Evolutionary conservation across 2,329 filamentous ascomycete species (phyloP).

Genomic region (Aspergillus pseudoviridinutans): DNA sequence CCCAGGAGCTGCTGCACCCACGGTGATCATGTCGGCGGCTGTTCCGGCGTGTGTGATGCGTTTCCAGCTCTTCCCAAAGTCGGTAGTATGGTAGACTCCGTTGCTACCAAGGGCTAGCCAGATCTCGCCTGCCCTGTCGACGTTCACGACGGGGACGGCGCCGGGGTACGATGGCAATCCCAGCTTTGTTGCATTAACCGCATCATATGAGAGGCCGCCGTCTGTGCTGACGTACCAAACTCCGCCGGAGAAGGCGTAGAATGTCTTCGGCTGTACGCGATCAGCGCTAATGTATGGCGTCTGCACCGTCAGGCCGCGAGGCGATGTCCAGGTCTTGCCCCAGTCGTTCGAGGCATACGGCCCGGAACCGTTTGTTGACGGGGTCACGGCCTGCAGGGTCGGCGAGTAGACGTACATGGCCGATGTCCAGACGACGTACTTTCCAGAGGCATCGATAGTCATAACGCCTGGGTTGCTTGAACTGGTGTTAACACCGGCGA

Average conservation of each 20-base stretch:
- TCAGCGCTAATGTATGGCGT: constrained; percentile 11
- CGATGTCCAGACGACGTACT: constrained; percentile 11
- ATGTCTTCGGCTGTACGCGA: constrained; percentile 10
- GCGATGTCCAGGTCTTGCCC: constrained; percentile 11
- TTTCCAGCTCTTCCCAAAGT: constrained; percentile 5
- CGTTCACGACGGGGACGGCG: constrained; percentile 9
- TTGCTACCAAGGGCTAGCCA: constrained; percentile 10
- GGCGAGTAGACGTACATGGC: constrained; percentile 5
- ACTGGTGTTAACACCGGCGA: constrained; percentile 7
- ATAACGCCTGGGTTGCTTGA: constrained; percentile 8
- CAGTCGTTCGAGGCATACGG: constrained; percentile 7
- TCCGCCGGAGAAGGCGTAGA: constrained; percentile 9
- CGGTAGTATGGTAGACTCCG: constrained; percentile 9
- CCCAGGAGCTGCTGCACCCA: neutral
- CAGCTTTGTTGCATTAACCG: constrained; percentile 2
- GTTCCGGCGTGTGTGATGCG: neutral
- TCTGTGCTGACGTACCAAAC: constrained; percentile 11
- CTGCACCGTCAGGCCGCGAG: constrained; percentile 6
- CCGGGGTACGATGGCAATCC: constrained; percentile 6
- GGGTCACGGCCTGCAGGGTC: constrained; percentile 4
- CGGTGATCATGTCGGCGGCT: neutral
- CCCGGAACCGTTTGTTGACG: constrained; percentile 7
- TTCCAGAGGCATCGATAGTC: constrained; percentile 11
- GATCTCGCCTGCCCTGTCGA: constrained; percentile 10
- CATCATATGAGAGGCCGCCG: constrained; percentile 9